A percentile compares a stretch with the other conserved stretches of the same genome.
These are phyloP conservation scores for Bodo saltans DNA, from an alignment of 78 protist species.

Conservation along the genomic window DNA sequence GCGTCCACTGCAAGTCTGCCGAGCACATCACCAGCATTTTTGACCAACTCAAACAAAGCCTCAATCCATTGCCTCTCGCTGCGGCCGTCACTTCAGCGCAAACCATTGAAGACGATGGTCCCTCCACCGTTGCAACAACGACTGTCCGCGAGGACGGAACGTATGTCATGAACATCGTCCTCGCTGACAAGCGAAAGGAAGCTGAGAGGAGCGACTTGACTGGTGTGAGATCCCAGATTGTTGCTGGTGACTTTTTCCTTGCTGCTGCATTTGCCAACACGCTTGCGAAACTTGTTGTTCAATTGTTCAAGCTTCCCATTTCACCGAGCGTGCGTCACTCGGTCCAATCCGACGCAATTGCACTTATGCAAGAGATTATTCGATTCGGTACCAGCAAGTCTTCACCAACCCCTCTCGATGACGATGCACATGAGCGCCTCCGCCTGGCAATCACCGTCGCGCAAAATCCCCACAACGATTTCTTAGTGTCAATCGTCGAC, in stretches of 20 bases:
- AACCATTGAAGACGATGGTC: background rate
- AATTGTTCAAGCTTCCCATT: background rate
- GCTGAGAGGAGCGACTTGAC: background rate
- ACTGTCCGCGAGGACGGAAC: conserved; percentile 32
- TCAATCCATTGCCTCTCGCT: conserved; percentile 33
- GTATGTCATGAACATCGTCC: conserved; percentile 15
- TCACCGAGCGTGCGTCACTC: background rate
- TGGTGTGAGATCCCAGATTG: background rate
- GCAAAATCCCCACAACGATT: conserved; percentile 13
- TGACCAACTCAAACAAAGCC: conserved; percentile 30
- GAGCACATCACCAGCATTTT: conserved; percentile 55
- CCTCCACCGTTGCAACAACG: background rate
- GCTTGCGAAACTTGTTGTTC: conserved; percentile 64
- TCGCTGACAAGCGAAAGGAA: background rate
- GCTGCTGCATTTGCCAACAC: conserved; percentile 50
- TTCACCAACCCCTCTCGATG: conserved; percentile 35
- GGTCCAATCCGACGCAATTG: conserved; percentile 2
- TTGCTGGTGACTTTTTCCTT: conserved; percentile 65
- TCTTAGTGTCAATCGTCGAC: background rate
- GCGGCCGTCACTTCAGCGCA: background rate
- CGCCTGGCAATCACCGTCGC: background rate
- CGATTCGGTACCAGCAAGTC: background rate
- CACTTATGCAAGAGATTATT: conserved; percentile 2
- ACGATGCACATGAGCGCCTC: conserved; percentile 46
- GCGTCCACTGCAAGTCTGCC: conserved; percentile 55